Evolutionary conservation across 1,284 basidiomycete genomes (phyloP), one percentile per base, ranked within the genome.

Genomic region (Irpex sp.): DNA sequence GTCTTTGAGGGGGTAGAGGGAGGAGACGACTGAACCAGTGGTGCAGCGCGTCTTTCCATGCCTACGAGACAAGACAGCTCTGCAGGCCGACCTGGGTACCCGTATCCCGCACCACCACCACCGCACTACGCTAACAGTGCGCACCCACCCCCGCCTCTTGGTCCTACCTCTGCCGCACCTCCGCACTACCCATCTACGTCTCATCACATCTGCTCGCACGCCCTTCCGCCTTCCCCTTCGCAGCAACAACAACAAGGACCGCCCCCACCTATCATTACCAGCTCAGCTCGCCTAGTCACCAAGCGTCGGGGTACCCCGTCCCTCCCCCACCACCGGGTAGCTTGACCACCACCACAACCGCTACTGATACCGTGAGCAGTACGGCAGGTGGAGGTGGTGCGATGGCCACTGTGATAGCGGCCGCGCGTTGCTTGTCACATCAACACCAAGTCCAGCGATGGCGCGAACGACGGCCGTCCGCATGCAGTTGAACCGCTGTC

Each of bases 1-100:
- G 72, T 98, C 97, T 74, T 95, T 96, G 63, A 98, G 82, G 71
- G 97, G 95, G 74, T 97, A 98, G 17, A 98, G 79, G 4, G 90
- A 93, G 0, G 93, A 95, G 1, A 97, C 96, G 55, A 94, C 92
- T 2, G 87, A 92, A 56, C 95, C 94, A 0, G 92, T 94, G 1
- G 94, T 91, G 77, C 91, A 94, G 33, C 92, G 81, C 49, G 92
- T 96, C 71, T 92, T 90, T n/a, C 94, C 93, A 68, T 97, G 31
- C 6, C 11, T 35, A 21, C 26, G 5, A 54, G 53, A 21, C 59
- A 53, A 37, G 47, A 21, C 51, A 61, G 31, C 39, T 39, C 61
- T 11, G 56, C 33, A 13, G 39, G 17, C 9, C 36, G 36, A 46
- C 56, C n/a, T 51, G 19, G 36, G 31, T 56, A 43, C 13, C 61